Evolutionary conservation across 2,329 filamentous ascomycete species (phyloP).

Genomic region (Sordariomycetes sp.): DNA sequence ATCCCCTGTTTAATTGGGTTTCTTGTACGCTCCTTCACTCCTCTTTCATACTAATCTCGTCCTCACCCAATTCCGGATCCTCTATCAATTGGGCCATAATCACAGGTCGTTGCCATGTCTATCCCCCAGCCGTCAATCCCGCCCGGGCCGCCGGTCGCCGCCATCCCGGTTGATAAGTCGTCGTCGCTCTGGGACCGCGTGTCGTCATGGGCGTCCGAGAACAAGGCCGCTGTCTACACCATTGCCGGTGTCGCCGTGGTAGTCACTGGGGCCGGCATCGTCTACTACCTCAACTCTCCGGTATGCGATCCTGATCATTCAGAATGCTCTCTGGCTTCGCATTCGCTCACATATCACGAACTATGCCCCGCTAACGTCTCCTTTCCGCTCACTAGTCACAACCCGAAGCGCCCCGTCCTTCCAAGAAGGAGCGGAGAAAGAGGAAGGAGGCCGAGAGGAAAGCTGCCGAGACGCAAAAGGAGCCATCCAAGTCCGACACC

Average conservation of each 20-base stretch:
- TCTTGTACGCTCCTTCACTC: slow-evolving; percentile 10
- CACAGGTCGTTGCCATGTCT: slow-evolving; percentile 21
- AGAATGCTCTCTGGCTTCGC: slow-evolving; percentile 2
- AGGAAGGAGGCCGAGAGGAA: slow-evolving; percentile 68
- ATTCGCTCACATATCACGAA: neutral
- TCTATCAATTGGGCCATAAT: neutral
- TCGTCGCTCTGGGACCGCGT: slow-evolving; percentile 81
- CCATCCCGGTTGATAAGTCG: slow-evolving; percentile 41
- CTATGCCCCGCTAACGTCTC: neutral
- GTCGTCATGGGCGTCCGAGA: slow-evolving; percentile 85
- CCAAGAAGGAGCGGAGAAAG: slow-evolving; percentile 84
- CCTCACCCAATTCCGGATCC: slow-evolving; percentile 9
- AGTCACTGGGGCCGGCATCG: slow-evolving; percentile 79
- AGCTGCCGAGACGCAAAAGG: slow-evolving; percentile 25
- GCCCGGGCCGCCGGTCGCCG: slow-evolving; percentile 27
- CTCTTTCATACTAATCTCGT: slow-evolving; percentile 12
- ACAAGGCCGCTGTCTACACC: slow-evolving; percentile 92
- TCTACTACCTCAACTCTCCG: slow-evolving; percentile 71
- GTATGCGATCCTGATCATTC: slow-evolving; percentile 26
- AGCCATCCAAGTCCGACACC: slow-evolving; percentile 19
- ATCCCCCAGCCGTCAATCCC: slow-evolving; percentile 38
- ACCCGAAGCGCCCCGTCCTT: slow-evolving; percentile 51
- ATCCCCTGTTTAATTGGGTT: neutral
- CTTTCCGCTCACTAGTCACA: neutral
- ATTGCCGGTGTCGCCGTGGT: slow-evolving; percentile 91